Evolutionary conservation across 2,329 filamentous ascomycete genomes (phyloP), one percentile per base, ranked within the genome.

Genomic region (Pseudogymnoascus sp.): DNA sequence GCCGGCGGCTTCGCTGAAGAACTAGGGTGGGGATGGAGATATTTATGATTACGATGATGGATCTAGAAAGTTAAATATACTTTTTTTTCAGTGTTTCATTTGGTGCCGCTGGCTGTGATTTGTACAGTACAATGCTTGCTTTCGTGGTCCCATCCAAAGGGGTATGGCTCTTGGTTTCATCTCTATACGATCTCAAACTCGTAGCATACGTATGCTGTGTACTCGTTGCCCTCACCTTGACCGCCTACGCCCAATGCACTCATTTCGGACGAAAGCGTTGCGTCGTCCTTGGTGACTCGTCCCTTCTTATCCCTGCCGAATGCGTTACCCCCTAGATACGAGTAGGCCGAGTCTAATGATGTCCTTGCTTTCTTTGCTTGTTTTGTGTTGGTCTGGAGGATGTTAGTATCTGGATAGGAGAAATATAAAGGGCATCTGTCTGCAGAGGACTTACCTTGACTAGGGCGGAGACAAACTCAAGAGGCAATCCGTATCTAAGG

Each of bases 161-260:
- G 26, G 47, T 53, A 53, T 31, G n/a, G 8, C 24, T 31, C 26
- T 31, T 53, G n/a, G n/a, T 6, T 47, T 63, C 21, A 38, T 62
- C 59, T 65, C 69, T 72, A 74, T 73, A 73, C 69, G 68, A 97
- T 86, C 73, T 95, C 90, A 74, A 97, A 90, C 74, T 96, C 91
- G 77, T 97, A 99, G 80, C 93, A 97, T 73, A 97, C 95, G 77
- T 96, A 99, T 42, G 95, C 89, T 65, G 91, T 95, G 79, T 97
- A 99, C 75, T 97, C 92, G 69, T 84, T 81, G 62, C 87, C 87
- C 64, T 92, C 90, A 11, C 85, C 86, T 35, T 82, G 78, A 0
- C 80, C 76, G 24, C 80, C 82, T 60, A 88, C 74, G 26, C 86
- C 89, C 3, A 87, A 88, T 2, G 89, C 87, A 42, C 91, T 90